Evolutionary conservation across 2,329 filamentous ascomycete genomes (phyloP), one percentile per base, ranked within the genome.

Genomic region (Albifimbria verrucaria): DNA sequence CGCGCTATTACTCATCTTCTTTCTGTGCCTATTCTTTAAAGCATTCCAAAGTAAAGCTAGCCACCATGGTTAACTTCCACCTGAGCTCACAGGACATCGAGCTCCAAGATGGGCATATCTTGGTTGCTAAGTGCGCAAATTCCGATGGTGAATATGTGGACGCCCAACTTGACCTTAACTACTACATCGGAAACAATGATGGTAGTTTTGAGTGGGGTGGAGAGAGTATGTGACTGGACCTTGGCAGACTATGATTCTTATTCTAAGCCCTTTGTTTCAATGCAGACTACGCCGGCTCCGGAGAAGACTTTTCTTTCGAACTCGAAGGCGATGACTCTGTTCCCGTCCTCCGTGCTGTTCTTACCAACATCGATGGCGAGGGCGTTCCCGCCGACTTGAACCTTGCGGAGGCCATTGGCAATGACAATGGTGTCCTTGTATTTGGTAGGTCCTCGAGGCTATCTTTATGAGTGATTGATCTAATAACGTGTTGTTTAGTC

Each of bases 401-500:
- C 70, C 73, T 86, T 6, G 65, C 74, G 3, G 79, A 83, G 74
- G 71, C 77, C 54, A 72, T 86, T 51, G 65, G 67, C 54, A 85
- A 85, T 67, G 59, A 76, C 20, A 63, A 79, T 58, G 82, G 82
- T n/a, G 24, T 54, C 1, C 71, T 82, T 54, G 49, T 56, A 51
- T 76, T 70, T 47, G 47, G 67, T 71, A 59, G 52, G 66, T 61
- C 20, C 32, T 4, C 18, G 12, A 39, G 32, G 32, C 32, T 15
- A 39, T 5, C n/a, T n/a, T n/a, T n/a, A n/a, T n/a, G n/a, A n/a
- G n/a, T n/a, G n/a, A n/a, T n/a, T n/a, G n/a, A n/a, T n/a, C n/a
- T n/a, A n/a, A n/a, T n/a, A n/a, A n/a, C n/a, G n/a, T n/a, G n/a
- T n/a, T n/a, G n/a, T n/a, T n/a, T n/a, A n/a, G n/a, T n/a, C n/a